Conservation (phyloP, 495 filamentous ascomycete genomes). For the Penicilliopsis zonata region DNA sequence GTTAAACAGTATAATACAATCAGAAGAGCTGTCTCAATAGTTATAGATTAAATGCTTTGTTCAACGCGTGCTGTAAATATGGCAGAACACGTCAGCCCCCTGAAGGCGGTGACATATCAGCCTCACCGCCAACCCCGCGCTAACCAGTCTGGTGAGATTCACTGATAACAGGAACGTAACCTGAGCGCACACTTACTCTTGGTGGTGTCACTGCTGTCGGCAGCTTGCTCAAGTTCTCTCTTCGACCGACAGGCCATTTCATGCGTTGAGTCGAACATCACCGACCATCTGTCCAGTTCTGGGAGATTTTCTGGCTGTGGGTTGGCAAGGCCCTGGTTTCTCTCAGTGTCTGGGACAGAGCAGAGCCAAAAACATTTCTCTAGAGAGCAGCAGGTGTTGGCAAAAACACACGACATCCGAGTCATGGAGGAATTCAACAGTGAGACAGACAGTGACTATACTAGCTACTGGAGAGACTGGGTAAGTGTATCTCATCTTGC, state of each 20-base stretch:
- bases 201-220: constrained; percentile 7
- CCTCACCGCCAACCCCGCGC: constrained; percentile 18
- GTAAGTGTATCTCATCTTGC: too few species aligned
- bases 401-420: constrained; percentile 2
- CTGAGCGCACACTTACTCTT: constrained; percentile 14
- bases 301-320: constrained; percentile 16
- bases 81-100: not conserved
- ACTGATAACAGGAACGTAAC: constrained; percentile 15
- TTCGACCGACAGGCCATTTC: too few species aligned
- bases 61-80: too few species aligned
- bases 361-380: constrained; percentile 7
- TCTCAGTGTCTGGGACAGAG: constrained; percentile 20
- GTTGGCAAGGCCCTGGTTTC: constrained; percentile 17
- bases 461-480: constrained; percentile 99
- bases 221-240: too few species aligned
- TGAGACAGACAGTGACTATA: constrained; percentile 97
- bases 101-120: constrained; percentile 14
- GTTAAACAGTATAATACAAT: too few species aligned
- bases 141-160: constrained; percentile 11
- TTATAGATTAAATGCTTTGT: too few species aligned
- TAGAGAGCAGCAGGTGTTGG: not conserved
- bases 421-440: constrained; percentile 92
- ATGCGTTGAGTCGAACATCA: too few species aligned
- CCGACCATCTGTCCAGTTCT: constrained; percentile 15
- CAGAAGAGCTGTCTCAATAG: too few species aligned